These are phyloP conservation scores for Vanrija sp. DNA, from an alignment of 1,284 basidiomycete genomes.

Conservation along the genomic window DNA sequence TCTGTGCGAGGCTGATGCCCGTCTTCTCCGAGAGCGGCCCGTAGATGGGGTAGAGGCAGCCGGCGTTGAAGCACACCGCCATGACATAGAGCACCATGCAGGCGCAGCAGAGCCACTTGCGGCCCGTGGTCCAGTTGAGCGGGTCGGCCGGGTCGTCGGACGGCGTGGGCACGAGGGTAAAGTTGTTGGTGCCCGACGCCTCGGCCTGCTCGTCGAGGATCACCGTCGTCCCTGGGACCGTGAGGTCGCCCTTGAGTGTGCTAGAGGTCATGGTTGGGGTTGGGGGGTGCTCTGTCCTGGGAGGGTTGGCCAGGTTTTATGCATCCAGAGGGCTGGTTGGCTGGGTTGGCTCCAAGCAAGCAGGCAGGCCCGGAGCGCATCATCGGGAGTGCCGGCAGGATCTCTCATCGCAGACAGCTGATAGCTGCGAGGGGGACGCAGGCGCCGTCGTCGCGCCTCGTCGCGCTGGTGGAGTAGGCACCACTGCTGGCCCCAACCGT, in stretches of 20 bases:
- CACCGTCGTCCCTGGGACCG: conserved; percentile 20
- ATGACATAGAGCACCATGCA: conserved; percentile 22
- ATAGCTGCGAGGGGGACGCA: too few relatives aligned
- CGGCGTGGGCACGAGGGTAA: conserved; percentile 22
- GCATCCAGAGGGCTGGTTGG: too few relatives aligned
- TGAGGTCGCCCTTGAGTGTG: background rate
- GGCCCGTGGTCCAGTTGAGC: conserved; percentile 22
- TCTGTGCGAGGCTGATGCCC: conserved; percentile 22
- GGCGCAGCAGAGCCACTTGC: conserved; percentile 20
- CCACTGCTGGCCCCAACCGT: too few relatives aligned
- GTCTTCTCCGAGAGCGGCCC: conserved; percentile 16
- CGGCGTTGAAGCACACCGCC: conserved; percentile 10
- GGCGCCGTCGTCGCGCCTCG: too few relatives aligned
- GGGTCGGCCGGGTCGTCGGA: conserved; percentile 21
- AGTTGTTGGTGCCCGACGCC: conserved; percentile 6
- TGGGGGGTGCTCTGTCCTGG: too few relatives aligned
- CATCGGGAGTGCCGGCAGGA: too few relatives aligned
- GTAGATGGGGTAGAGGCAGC: conserved; percentile 20
- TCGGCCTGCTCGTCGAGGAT: conserved; percentile 18
- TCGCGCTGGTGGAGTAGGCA: too few relatives aligned
- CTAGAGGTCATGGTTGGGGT: too few relatives aligned
- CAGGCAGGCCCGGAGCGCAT: too few relatives aligned
- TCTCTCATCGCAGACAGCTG: too few relatives aligned
- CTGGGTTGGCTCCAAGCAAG: too few relatives aligned
- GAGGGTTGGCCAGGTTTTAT: too few relatives aligned